phyloP scores from a whole-genome alignment of 2,329 filamentous ascomycete genomes.

The Lachnellula subtilissima region DNA sequence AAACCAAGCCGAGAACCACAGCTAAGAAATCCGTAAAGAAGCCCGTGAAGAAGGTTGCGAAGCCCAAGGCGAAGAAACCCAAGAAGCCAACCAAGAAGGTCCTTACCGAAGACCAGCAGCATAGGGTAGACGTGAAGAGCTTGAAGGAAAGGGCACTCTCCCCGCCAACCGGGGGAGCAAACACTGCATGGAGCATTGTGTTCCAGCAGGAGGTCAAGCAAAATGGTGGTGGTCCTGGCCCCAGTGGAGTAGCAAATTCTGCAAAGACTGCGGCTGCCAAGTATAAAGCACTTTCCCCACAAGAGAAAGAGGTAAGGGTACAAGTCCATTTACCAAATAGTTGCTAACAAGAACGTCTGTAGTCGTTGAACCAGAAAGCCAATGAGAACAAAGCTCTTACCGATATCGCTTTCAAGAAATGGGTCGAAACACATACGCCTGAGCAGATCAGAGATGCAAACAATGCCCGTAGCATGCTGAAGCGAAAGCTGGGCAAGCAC shows the following conservation, averaged over 20 bases:
- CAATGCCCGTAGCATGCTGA: slow-evolving; percentile 41
- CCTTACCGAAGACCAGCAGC: slow-evolving; percentile 31
- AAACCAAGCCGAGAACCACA: slow-evolving; percentile 2
- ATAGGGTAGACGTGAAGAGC: slow-evolving; percentile 23
- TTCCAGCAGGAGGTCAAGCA: neutral
- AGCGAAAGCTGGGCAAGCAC: slow-evolving; percentile 15
- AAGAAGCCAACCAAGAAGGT: slow-evolving; percentile 23
- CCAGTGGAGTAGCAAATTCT: slow-evolving; percentile 4
- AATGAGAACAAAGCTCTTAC: slow-evolving; percentile 42
- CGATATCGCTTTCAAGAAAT: slow-evolving; percentile 43
- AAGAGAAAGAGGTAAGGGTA: slow-evolving; percentile 35
- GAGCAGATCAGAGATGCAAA: slow-evolving; percentile 57
- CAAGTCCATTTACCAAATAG: neutral
- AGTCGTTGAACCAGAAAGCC: slow-evolving; percentile 51
- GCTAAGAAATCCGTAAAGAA: slow-evolving; percentile 3
- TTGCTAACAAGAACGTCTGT: slow-evolving; percentile 12
- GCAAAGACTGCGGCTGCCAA: slow-evolving; percentile 18
- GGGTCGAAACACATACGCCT: slow-evolving; percentile 50
- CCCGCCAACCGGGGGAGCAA: slow-evolving; percentile 34
- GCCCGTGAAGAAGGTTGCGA: slow-evolving; percentile 2
- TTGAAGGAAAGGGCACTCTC: slow-evolving; percentile 15
- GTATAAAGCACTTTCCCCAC: slow-evolving; percentile 31
- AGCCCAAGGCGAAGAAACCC: slow-evolving; percentile 23
- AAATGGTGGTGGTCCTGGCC: neutral
- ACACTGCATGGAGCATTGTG: slow-evolving; percentile 20